Conservation (phyloP, 2,329 filamentous ascomycete genomes). For the Colletotrichum sp. region DNA sequence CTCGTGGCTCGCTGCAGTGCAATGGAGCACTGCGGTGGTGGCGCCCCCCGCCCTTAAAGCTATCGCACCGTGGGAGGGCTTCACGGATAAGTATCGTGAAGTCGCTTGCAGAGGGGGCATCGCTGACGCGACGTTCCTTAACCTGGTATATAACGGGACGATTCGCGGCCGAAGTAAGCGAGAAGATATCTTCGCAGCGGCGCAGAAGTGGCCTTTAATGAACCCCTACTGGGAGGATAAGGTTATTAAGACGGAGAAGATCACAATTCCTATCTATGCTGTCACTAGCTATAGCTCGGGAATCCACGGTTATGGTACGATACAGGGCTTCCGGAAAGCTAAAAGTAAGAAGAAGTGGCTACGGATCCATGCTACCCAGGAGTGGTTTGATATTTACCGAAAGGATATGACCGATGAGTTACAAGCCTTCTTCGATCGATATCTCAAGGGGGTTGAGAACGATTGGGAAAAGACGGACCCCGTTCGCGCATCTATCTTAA, state of each 20-base stretch:
- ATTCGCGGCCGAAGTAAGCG: slow-evolving; percentile 22
- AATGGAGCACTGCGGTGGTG: slow-evolving; percentile 23
- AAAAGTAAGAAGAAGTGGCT: slow-evolving; percentile 46
- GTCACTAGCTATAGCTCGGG: slow-evolving; percentile 8
- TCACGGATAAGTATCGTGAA: slow-evolving; percentile 25
- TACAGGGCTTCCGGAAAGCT: slow-evolving; percentile 38
- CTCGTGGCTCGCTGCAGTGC: slow-evolving; percentile 25
- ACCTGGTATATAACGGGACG: slow-evolving; percentile 12
- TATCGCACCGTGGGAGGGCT: slow-evolving; percentile 45
- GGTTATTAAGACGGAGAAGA: slow-evolving; percentile 21
- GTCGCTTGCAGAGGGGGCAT: slow-evolving; percentile 25
- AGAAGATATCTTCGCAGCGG: slow-evolving; percentile 22
- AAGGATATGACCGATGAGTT: slow-evolving; percentile 35
- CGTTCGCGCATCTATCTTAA: slow-evolving; percentile 42
- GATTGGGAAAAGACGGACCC: slow-evolving; percentile 48
- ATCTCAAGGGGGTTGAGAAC: slow-evolving; percentile 45
- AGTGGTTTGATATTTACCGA: background rate
- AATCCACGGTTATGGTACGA: background rate
- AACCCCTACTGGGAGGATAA: slow-evolving; percentile 24
- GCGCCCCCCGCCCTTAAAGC: slow-evolving; percentile 20
- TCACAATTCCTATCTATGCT: slow-evolving; percentile 25
- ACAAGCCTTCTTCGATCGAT: slow-evolving; percentile 48
- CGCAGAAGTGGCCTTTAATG: slow-evolving; percentile 22
- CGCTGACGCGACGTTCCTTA: slow-evolving; percentile 21
- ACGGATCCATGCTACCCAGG: background rate